Evolutionary conservation across 75 land plant genomes (phyloP).

Genomic region (Cupressus sempervirens): DNA sequence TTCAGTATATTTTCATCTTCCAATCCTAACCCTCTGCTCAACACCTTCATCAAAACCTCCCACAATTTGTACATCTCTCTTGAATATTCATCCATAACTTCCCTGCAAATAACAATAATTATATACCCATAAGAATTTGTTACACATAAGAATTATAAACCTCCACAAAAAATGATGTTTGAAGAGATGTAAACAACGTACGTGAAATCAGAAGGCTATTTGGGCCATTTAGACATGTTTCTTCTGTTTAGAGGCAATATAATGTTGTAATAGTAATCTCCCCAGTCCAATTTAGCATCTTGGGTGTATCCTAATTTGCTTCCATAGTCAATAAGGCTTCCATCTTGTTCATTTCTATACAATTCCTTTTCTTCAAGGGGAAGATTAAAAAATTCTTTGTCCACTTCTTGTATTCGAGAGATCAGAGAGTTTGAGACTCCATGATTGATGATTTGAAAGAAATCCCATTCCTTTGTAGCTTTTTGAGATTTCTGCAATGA

Average conservation of each 20-base stretch:
- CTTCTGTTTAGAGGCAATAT: not conserved
- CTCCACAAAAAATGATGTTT: too few species aligned
- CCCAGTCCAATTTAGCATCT: constrained; percentile 2
- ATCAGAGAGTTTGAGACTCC: not conserved
- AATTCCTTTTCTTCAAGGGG: not conserved
- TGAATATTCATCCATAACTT: not conserved
- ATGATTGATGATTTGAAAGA: constrained; percentile 2
- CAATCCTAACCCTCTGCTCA: constrained; percentile 36
- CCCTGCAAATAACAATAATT: not conserved
- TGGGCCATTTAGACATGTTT: not conserved
- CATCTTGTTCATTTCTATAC: not conserved
- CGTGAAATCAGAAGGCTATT: not conserved
- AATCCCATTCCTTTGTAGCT: not conserved
- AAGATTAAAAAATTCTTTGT: not conserved
- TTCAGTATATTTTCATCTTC: constrained; percentile 2
- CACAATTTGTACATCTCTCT: not conserved
- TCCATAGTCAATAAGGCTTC: not conserved
- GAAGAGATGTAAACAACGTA: not conserved
- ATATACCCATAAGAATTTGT: too few species aligned
- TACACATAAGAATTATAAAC: too few species aligned
- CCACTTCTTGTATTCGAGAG: not conserved
- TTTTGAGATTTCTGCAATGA: not conserved
- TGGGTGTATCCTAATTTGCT: not conserved
- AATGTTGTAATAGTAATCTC: not conserved
- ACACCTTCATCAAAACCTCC: too few species aligned